Evolutionary conservation across 1,284 basidiomycete genomes (phyloP).

Genomic region (Trametes pubescens): DNA sequence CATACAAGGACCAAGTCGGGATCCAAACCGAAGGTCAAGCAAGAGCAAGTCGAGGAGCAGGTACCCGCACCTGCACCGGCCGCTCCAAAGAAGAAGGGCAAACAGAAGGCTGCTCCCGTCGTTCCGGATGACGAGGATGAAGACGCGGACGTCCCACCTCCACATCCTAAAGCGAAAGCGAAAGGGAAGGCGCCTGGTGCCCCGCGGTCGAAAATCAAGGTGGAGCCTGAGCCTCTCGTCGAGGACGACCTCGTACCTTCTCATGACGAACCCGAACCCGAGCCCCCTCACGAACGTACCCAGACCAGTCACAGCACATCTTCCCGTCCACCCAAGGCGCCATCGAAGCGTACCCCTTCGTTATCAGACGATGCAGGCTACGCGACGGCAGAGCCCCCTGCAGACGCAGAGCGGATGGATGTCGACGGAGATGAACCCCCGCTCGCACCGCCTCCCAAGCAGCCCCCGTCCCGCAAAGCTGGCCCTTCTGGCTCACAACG

Average conservation of each 20-base stretch:
- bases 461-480: conserved; percentile 1
- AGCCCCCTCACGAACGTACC: not conserved
- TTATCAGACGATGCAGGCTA: conserved; percentile 44
- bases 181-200: conserved; percentile 18
- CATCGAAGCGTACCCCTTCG: conserved; percentile 26
- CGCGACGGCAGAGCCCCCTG: conserved; percentile 39
- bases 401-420: conserved; percentile 35
- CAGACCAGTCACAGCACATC: conserved; percentile 11
- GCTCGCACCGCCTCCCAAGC: not conserved
- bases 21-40: conserved; percentile 25
- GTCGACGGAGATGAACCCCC: conserved; percentile 27
- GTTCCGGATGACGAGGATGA: conserved; percentile 12
- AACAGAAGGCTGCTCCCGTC: conserved; percentile 8
- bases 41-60: conserved; percentile 17
- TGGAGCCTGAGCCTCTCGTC: not conserved
- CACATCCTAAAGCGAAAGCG: conserved; percentile 18
- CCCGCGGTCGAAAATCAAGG: conserved; percentile 23
- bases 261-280: not conserved
- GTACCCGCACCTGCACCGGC: conserved; percentile 7
- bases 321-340: conserved; percentile 9
- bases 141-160: conserved; percentile 15
- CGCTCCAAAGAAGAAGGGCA: conserved; percentile 20
- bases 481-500: not conserved
- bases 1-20: conserved; percentile 33
- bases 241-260: conserved; percentile 11